These are phyloP conservation scores for Tothia fuscella DNA, from an alignment of 2,329 filamentous ascomycete genomes.

Conservation along the genomic window DNA sequence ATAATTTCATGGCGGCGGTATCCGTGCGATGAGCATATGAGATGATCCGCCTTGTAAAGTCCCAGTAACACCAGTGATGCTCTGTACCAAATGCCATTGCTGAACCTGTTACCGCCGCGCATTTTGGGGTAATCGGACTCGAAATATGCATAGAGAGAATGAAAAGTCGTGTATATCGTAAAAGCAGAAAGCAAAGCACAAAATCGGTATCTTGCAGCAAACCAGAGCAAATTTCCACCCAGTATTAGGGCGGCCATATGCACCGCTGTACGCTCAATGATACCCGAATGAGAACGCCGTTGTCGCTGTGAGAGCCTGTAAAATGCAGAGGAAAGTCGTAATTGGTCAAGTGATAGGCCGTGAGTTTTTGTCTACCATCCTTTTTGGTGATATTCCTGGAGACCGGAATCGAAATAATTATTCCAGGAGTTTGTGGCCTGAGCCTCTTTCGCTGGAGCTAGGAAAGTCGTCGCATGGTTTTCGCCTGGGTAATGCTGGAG, in stretches of 20 bases:
- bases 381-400: slow-evolving; percentile 74
- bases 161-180: slow-evolving; percentile 7
- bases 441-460: slow-evolving; percentile 3
- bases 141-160: not conserved
- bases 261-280: too few species aligned
- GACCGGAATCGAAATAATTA: slow-evolving; percentile 69
- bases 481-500: slow-evolving; percentile 66
- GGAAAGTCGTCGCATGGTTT: slow-evolving; percentile 16
- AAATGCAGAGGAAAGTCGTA: slow-evolving; percentile 1
- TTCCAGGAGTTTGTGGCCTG: slow-evolving; percentile 61
- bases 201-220: too few species aligned
- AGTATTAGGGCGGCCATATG: too few species aligned
- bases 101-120: not conserved
- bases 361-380: slow-evolving; percentile 54
- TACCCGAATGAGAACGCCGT: slow-evolving; percentile 8
- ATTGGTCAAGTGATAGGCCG: not conserved
- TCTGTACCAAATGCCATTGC: not conserved
- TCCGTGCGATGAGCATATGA: too few species aligned
- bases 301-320: slow-evolving; percentile 5
- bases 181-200: slow-evolving; percentile 4
- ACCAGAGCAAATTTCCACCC: too few species aligned
- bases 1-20: too few species aligned
- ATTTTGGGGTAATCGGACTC: not conserved
- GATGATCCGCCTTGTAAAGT: too few species aligned
- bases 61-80: slow-evolving; percentile 1